Evolutionary conservation across 495 filamentous ascomycete genomes (phyloP).

Genomic region (Penicillium silybi): DNA sequence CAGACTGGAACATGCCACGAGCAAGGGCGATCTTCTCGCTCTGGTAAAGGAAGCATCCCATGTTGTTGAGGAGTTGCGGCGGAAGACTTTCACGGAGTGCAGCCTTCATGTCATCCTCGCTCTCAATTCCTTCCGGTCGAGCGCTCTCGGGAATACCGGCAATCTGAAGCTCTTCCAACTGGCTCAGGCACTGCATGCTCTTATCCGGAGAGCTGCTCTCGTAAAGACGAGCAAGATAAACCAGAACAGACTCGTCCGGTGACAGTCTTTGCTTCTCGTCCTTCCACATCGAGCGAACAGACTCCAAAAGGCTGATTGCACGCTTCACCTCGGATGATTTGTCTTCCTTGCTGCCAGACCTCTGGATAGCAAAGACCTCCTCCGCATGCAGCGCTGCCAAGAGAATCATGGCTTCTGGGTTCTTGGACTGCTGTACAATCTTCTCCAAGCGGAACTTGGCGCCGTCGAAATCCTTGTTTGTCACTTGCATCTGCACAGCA

Average conservation of each 20-base stretch:
- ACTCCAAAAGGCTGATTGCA: slow-evolving; percentile 75
- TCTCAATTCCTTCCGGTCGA: slow-evolving; percentile 61
- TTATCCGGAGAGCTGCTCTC: slow-evolving; percentile 82
- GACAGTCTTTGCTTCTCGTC: slow-evolving; percentile 75
- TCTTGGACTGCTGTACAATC: slow-evolving; percentile 80
- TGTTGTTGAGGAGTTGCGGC: slow-evolving; percentile 93
- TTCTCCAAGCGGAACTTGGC: slow-evolving; percentile 94
- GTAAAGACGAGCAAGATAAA: slow-evolving; percentile 89
- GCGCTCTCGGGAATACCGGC: slow-evolving; percentile 67
- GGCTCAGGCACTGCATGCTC: slow-evolving; percentile 82
- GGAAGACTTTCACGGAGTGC: slow-evolving; percentile 70
- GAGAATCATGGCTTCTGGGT: slow-evolving; percentile 84
- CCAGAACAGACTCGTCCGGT: slow-evolving; percentile 80
- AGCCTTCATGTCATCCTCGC: slow-evolving; percentile 54
- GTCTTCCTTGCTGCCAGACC: slow-evolving; percentile 73
- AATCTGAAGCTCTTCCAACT: slow-evolving; percentile 83
- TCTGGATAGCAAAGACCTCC: slow-evolving; percentile 79
- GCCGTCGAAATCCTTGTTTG: slow-evolving; percentile 79
- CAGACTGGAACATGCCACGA: slow-evolving; percentile 82
- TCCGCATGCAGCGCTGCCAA: slow-evolving; percentile 88
- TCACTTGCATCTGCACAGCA: slow-evolving; percentile 77
- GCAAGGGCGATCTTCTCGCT: slow-evolving; percentile 75
- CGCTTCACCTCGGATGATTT: slow-evolving; percentile 78
- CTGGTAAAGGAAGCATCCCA: slow-evolving; percentile 91
- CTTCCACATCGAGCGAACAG: slow-evolving; percentile 86